A percentile compares a stretch with the other conserved stretches of the same genome.
Evolutionary conservation across 371 early-diverging fungal genomes (phyloP).

Genomic region (Basidiobolus meristosporus): DNA sequence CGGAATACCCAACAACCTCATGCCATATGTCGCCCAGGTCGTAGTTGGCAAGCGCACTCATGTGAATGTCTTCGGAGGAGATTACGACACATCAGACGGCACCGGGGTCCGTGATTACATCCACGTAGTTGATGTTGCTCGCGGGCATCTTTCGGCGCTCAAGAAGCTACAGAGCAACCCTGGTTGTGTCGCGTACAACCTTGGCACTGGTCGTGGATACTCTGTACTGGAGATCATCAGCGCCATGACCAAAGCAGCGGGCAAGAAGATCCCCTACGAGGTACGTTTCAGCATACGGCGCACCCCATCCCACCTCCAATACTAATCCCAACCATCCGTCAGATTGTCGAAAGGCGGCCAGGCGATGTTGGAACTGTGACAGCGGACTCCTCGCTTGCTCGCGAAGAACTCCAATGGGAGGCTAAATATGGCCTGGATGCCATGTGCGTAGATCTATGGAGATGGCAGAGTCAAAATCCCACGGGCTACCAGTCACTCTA

Average conservation of each 20-base stretch:
- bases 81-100: constrained; percentile 76
- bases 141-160: constrained; percentile 70
- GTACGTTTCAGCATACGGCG: too few species aligned
- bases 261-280: constrained; percentile 37
- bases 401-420: constrained; percentile 51
- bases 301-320: too few species aligned
- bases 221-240: constrained; percentile 77
- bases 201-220: constrained; percentile 73
- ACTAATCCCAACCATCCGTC: too few species aligned
- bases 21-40: constrained; percentile 75
- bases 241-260: constrained; percentile 49
- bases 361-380: constrained; percentile 73
- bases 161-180: constrained; percentile 23
- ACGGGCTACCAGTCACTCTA: too few species aligned
- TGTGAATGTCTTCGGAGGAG: constrained; percentile 62
- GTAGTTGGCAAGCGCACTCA: constrained; percentile 44
- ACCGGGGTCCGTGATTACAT: constrained; percentile 87
- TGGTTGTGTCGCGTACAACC: constrained; percentile 56
- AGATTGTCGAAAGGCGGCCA: constrained; percentile 36
- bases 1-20: constrained; percentile 71
- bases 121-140: constrained; percentile 75
- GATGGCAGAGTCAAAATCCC: constrained; percentile 46
- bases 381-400: constrained; percentile 54
- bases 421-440: constrained; percentile 44
- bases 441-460: constrained; percentile 81